A percentile compares a stretch with the other conserved stretches of the same genome.
Conservation (phyloP, 768 basidiomycete species). For the Dacryopinax spathularia region DNA sequence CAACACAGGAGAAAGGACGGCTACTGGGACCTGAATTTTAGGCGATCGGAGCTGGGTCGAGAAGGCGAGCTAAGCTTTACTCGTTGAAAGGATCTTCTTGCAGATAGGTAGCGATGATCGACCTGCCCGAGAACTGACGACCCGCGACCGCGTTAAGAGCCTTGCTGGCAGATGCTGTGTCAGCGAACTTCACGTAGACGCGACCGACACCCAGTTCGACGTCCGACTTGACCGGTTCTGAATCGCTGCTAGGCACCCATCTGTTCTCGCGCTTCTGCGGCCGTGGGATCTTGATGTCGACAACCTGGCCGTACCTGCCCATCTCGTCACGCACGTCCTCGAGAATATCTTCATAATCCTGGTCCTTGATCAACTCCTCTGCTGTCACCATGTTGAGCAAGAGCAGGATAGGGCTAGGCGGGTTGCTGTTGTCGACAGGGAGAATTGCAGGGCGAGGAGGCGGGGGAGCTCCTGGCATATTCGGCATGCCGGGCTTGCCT, state of each 20-base stretch:
- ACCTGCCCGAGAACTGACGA: constrained; percentile 69
- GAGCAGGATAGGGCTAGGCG: constrained; percentile 66
- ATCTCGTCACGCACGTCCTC: constrained; percentile 93
- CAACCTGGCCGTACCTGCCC: constrained; percentile 60
- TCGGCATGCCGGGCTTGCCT: constrained; percentile 46
- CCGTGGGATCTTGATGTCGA: constrained; percentile 77
- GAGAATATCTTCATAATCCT: constrained; percentile 85
- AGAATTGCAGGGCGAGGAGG: constrained; percentile 78
- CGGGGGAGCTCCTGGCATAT: constrained; percentile 24
- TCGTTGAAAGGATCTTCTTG: background rate
- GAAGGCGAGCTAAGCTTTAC: background rate
- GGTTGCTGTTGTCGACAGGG: constrained; percentile 45
- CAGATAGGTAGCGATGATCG: constrained; percentile 58
- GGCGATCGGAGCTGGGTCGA: background rate
- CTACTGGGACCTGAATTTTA: background rate
- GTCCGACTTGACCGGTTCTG: constrained; percentile 56
- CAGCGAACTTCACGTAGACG: constrained; percentile 80
- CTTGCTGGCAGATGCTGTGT: constrained; percentile 43
- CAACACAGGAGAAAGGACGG: background rate
- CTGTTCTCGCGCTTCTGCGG: constrained; percentile 80
- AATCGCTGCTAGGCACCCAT: constrained; percentile 42
- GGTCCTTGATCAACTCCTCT: constrained; percentile 79
- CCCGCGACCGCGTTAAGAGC: constrained; percentile 85
- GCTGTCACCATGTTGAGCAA: constrained; percentile 98
- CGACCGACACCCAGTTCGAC: constrained; percentile 88